These are phyloP conservation scores for Sporothrix phasma DNA, from an alignment of 2,329 filamentous ascomycete genomes.

Conservation along the genomic window DNA sequence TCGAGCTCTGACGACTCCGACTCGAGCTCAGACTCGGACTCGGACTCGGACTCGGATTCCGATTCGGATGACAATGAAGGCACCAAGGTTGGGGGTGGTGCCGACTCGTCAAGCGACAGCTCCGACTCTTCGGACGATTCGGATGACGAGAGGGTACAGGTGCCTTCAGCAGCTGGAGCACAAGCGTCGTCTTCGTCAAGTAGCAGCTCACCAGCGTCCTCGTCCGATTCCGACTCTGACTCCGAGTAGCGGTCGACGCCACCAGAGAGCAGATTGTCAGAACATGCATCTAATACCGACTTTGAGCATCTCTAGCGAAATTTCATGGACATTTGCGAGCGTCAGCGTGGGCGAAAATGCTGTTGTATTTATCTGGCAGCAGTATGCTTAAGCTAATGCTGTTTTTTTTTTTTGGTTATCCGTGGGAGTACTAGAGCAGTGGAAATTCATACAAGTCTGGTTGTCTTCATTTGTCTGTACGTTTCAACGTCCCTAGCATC, in stretches of 20 bases:
- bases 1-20: slow-evolving; percentile 27
- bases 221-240: slow-evolving; percentile 12
- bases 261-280: no score
- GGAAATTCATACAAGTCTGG: no score
- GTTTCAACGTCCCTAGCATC: no score
- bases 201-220: slow-evolving; percentile 9
- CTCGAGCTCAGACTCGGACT: slow-evolving; percentile 24
- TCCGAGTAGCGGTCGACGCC: background rate
- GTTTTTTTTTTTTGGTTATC: no score
- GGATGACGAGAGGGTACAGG: slow-evolving; percentile 9
- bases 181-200: slow-evolving; percentile 29
- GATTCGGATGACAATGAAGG: slow-evolving; percentile 16
- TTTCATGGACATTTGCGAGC: background rate
- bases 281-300: background rate
- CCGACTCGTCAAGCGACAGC: slow-evolving; percentile 2
- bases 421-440: no score
- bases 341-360: no score
- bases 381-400: no score
- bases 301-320: background rate
- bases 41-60: slow-evolving; percentile 18
- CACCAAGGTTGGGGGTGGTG: background rate
- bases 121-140: slow-evolving; percentile 10
- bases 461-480: no score
- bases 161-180: slow-evolving; percentile 12
- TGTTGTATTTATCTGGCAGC: no score